A percentile compares a stretch with the other conserved stretches of the same genome.
phyloP scores from a whole-genome alignment of 257 asterid species.

The Fraxinus pennsylvanica region DNA sequence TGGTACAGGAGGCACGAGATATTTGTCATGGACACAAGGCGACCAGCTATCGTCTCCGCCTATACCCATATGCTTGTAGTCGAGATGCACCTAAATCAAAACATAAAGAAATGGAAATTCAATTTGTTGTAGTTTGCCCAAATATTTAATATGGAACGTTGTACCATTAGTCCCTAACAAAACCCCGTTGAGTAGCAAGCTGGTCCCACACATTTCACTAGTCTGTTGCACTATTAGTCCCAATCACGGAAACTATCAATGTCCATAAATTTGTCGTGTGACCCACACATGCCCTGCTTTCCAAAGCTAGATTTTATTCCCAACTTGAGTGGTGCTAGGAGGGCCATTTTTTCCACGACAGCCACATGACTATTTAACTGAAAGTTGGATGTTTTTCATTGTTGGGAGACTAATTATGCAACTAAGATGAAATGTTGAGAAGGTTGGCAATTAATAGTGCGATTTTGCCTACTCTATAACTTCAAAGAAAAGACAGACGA shows the following conservation, averaged over 20 bases:
- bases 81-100: slow-evolving; percentile 81
- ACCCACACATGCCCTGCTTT: too few species aligned
- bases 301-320: too few species aligned
- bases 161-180: background rate
- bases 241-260: too few species aligned
- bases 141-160: too few species aligned
- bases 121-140: background rate
- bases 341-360: background rate
- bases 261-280: too few species aligned
- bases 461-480: too few species aligned
- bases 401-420: background rate
- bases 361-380: background rate
- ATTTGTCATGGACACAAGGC: slow-evolving; percentile 76
- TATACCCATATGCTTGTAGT: slow-evolving; percentile 90
- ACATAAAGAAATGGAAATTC: slow-evolving; percentile 12
- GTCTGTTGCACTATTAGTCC: too few species aligned
- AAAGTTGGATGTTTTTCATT: background rate
- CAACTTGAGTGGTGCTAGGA: background rate
- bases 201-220: too few species aligned
- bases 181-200: background rate
- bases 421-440: background rate
- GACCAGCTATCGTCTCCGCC: slow-evolving; percentile 99
- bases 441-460: too few species aligned
- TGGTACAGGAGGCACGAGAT: slow-evolving; percentile 73
- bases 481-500: too few species aligned